Evolutionary conservation across 1,284 basidiomycete species (phyloP), one percentile per base, ranked within the genome.

Genomic region (Cryptococcus sp.): DNA sequence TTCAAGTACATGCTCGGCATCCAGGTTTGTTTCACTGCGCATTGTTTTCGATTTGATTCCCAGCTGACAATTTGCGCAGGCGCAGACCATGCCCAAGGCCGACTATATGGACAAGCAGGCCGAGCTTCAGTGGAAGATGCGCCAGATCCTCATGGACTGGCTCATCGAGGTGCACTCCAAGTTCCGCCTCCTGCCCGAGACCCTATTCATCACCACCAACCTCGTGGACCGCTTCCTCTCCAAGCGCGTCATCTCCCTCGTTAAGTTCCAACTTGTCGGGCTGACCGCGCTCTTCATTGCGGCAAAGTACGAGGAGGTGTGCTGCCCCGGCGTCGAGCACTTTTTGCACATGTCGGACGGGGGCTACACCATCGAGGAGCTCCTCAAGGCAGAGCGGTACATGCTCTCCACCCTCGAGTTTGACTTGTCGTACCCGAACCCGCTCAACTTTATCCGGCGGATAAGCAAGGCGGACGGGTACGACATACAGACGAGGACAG

Each of bases 221-320:
- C 87, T 98, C 70, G 89, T 98, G 70, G 96, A 98, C 78, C 91
- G 95, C 51, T 97, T 98, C 83, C 84, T 98, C 24, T 93, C 91
- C 2, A 81, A 85, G 1, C 88, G 93, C 7, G 86, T 89, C 47
- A 89, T 97, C 48, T 94, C 92, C 6, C 83, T 98, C 18, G 86
- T 87, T 67, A 96, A 97, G 76, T 84, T 98, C 42, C 95, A 98
- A 77, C 85, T 98, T 18, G 93, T 98, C 52, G 95, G 96, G 57
- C 83, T 97, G 59, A 92, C 93, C 5, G 90, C 90, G 68, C 84
- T 98, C 76, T 95, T 98, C 78, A 82, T 98, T 62, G 87, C 95
- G 0, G 85, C 91, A 48, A 98, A 98, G 78, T 92, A 94, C 64
- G 95, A 98, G 76, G 95, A 98, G 78, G 90, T 96, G 61, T 84